Base-by-base conservation (phyloP, 495 filamentous ascomycete species). In the Ramalina intermedia region DNA sequence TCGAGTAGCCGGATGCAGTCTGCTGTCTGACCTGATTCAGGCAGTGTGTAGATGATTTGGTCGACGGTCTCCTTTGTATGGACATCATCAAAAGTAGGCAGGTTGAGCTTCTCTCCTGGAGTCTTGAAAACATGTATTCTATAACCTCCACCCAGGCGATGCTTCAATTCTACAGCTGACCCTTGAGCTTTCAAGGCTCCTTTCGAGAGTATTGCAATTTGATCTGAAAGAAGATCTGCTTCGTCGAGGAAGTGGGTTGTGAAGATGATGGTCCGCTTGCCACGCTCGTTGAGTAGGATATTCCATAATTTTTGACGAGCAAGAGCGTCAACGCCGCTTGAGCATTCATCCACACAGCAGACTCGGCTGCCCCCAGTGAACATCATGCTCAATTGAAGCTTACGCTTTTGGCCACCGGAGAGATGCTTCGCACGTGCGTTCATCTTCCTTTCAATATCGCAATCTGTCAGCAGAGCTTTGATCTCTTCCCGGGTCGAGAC, bases 351-450 rank as follows among this genome's bases (percentile, higher is more conserved):
- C 7, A 94, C 81, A 61, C 85, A 88, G 62, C 87, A 94, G 6
- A 94, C 78, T 14, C 72, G 75, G 51, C 80, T 85, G 16, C 85
- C 87, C 37, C 87, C 87, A 21, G 84, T 87, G 46, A 94, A 77
- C 85, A 91, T 93, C 76, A 90, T 87, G n/a, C 82, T 81, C 9
- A 94, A 73, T 58, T 94, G 87, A n/a, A 90, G 66, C 62, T 93
- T 93, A 20, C 87, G 72, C 62, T 90, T 93, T 63, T 94, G 87
- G 1, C 87, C 87, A 6, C 87, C 87, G 2, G 85, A 91, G 5
- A 94, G 69, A 1, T 83, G 84, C 48, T 72, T 73, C 0, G 84
- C 71, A 52, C 67, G 64, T 0, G 85, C 79, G 38, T 77, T 74
- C 20, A 73, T 58, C 63, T 94, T 94, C 8, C 71, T 64, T 14